phyloP scores from a whole-genome alignment of 2,329 filamentous ascomycete species.

The Helotiales sp. region DNA sequence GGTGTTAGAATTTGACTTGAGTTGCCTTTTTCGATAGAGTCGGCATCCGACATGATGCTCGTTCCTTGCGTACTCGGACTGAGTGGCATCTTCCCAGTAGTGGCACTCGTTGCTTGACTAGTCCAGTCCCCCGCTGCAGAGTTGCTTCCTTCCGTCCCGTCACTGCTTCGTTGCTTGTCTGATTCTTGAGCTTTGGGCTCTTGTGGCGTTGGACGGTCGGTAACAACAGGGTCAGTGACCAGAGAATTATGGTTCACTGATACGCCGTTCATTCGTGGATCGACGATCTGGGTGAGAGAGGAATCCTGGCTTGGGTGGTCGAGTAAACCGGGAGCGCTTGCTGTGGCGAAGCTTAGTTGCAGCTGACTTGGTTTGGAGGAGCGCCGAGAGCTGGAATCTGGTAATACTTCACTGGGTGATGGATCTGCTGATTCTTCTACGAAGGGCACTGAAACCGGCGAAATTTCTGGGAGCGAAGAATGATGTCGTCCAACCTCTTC shows the following conservation, averaged over 20 bases:
- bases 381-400: conserved; percentile 29
- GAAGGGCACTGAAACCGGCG: conserved; percentile 3
- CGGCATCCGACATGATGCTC: conserved; percentile 62
- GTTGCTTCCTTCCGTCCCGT: conserved; percentile 64
- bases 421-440: conserved; percentile 11
- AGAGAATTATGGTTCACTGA: conserved; percentile 19
- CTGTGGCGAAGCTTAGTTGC: conserved; percentile 39
- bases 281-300: not conserved
- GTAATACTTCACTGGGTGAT: conserved; percentile 32
- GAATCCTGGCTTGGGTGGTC: conserved; percentile 20
- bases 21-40: conserved; percentile 28
- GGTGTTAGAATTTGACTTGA: conserved; percentile 31
- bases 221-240: conserved; percentile 38
- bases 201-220: conserved; percentile 30
- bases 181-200: conserved; percentile 22
- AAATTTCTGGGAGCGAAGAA: conserved; percentile 26
- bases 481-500: conserved; percentile 29
- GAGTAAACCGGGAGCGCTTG: conserved; percentile 30
- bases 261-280: not conserved
- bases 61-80: conserved; percentile 70
- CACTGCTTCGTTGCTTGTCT: conserved; percentile 58
- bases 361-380: conserved; percentile 43
- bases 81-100: conserved; percentile 66
- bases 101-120: conserved; percentile 66
- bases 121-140: conserved; percentile 64